Evolutionary conservation across 108 stramenopile genomes (phyloP), one percentile per base, ranked within the genome.

Genomic region (Discostella stelligeroides): DNA sequence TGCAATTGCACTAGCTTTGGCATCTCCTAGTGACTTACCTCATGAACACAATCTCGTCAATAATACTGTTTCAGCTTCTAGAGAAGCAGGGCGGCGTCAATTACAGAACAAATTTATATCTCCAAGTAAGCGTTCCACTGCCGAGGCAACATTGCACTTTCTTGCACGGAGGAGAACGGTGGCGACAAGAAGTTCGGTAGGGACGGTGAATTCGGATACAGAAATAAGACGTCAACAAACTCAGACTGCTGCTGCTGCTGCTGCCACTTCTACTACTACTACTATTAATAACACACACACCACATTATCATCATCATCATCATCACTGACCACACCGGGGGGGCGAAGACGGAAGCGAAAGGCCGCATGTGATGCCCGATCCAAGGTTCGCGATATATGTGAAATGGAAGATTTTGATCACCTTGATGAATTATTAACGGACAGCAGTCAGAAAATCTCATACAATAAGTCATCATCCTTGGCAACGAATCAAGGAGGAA

Each of bases 101-200:
- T 6, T 34, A 3, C 34, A 34, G 34, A 25, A 25, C 6, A 49
- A 48, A 37, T 40, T 41, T 15, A 21, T 40, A 9, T 41, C 65
- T 2, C 53, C 65, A 4, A 40, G 38, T n/a, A 54, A 54, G 48
- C 65, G 65, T 38, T 66, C 65, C 13, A 34, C 65, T 18, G 65
- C 65, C 24, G 65, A 66, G 53, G 50, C 37, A 21, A 40, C 65
- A 40, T 54, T 66, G 39, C 20, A 54, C 41, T 25, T 38, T 23
- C 24, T 66, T 25, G 65, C 65, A 24, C 50, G 65, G 38, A 24
- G 18, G 25, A 55, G 30, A 20, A 55, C n/a, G n/a, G n/a, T n/a
- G n/a, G n/a, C 5, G 3, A 34, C 34, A 6, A 34, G 34, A 6
- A 34, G 6, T 6, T 34, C 34, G 39, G 51, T 25, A 38, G 30